Evolutionary conservation across 2,329 filamentous ascomycete genomes (phyloP).

Genomic region (Arthrobotrys megalospora): DNA sequence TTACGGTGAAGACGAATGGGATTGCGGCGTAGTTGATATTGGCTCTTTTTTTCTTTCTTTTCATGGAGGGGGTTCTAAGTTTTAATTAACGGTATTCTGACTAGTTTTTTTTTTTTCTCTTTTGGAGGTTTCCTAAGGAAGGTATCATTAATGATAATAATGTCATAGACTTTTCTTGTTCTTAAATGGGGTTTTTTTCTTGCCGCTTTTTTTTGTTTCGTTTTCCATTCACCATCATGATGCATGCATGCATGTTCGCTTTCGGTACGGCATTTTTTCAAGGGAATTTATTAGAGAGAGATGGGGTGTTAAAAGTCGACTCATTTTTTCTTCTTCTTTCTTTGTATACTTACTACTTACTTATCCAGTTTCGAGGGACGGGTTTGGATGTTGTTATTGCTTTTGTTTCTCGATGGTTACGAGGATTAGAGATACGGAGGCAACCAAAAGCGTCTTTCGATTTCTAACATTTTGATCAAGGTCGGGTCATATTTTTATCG

Average conservation of each 20-base stretch:
- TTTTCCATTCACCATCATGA: not conserved
- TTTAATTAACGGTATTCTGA: too few species aligned
- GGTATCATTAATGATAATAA: constrained; percentile 51
- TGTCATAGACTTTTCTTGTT: constrained; percentile 39
- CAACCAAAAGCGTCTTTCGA: too few species aligned
- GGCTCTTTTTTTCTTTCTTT: constrained; percentile 4
- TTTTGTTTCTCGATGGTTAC: too few species aligned
- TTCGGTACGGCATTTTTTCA: constrained; percentile 5
- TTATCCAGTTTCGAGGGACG: not conserved
- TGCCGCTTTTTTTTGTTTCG: not conserved
- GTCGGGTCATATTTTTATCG: too few species aligned
- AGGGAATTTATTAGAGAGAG: constrained; percentile 18
- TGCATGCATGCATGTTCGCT: constrained; percentile 3
- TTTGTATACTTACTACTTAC: constrained; percentile 1
- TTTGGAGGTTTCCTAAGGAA: not conserved
- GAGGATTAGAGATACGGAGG: too few species aligned
- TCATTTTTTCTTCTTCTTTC: not conserved
- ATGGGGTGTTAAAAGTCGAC: constrained; percentile 14
- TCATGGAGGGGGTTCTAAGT: not conserved
- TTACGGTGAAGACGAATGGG: constrained; percentile 42
- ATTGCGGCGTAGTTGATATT: constrained; percentile 32
- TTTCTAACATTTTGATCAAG: too few species aligned
- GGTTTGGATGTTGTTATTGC: not conserved
- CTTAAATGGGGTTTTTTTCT: not conserved
- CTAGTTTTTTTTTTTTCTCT: not conserved